Conservation (phyloP, 257 asterid genomes). For the Parsonsia alboflavescens region DNA sequence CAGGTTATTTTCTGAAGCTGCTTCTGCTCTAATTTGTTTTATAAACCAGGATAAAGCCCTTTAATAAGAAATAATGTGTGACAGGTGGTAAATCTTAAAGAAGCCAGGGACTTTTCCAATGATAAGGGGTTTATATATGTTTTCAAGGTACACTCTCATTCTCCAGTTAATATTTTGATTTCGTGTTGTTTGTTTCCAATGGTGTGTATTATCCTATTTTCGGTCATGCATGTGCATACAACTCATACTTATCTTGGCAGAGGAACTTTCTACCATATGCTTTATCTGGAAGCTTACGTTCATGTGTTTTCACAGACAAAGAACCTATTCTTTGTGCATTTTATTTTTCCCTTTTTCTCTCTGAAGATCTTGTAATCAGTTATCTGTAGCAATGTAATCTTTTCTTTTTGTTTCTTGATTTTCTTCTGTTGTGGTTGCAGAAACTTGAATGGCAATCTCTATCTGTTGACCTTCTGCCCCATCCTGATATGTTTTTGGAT, state of each 20-base stretch:
- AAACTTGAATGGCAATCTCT: conserved; percentile 95
- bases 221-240: not conserved
- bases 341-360: not conserved
- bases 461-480: conserved; percentile 94
- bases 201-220: not conserved
- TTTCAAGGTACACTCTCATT: conserved; percentile 59
- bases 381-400: not conserved
- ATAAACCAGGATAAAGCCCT: conserved; percentile 21
- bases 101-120: conserved; percentile 88
- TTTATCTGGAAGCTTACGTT: not conserved
- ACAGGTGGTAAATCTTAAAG: conserved; percentile 96
- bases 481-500: conserved; percentile 92
- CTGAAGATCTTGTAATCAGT: not conserved
- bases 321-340: not conserved
- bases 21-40: conserved; percentile 13
- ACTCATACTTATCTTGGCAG: not conserved
- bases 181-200: conserved; percentile 12
- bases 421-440: conserved; percentile 40
- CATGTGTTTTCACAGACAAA: not conserved
- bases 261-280: not conserved
- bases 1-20: conserved; percentile 52
- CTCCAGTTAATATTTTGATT: conserved; percentile 10
- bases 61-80: conserved; percentile 18
- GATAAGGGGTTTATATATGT: conserved; percentile 90
- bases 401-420: not conserved